phyloP scores from a whole-genome alignment of 148 eudicot genomes.

The Nepenthes mirabilis region DNA sequence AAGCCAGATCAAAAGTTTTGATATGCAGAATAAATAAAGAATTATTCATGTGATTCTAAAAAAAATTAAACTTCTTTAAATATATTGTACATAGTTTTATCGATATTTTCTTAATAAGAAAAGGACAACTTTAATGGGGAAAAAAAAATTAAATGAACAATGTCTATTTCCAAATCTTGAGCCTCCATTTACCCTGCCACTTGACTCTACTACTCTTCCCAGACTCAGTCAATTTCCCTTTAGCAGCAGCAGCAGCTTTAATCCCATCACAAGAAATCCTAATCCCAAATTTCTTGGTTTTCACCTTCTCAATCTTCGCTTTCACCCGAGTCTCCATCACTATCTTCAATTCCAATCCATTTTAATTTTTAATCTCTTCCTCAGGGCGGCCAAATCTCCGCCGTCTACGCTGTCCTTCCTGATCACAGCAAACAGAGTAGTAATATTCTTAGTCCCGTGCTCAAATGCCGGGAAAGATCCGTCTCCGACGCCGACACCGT shows the following conservation, averaged over 20 bases:
- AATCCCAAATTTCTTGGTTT: conserved; percentile 24
- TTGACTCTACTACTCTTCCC: conserved; percentile 15
- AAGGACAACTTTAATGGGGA: too few relatives aligned
- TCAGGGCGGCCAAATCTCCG: conserved; percentile 5
- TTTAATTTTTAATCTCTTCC: conserved; percentile 21
- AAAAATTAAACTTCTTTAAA: too few relatives aligned
- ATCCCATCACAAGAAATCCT: conserved; percentile 37
- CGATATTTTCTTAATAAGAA: too few relatives aligned
- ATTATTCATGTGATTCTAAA: too few relatives aligned
- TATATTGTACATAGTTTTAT: too few relatives aligned
- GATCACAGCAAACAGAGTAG: conserved; percentile 17
- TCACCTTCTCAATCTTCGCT: conserved; percentile 22
- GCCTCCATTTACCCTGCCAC: conserved; percentile 34
- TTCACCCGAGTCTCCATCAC: conserved; percentile 30
- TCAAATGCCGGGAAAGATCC: conserved; percentile 27
- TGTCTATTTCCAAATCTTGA: conserved; percentile 52
- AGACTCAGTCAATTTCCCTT: conserved; percentile 19
- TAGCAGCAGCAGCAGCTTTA: conserved; percentile 14
- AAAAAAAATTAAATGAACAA: neutral
- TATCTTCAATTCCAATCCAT: conserved; percentile 16
- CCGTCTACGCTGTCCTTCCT: conserved; percentile 9
- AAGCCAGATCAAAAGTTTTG: too few relatives aligned
- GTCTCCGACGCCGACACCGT: conserved; percentile 20
- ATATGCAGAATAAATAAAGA: too few relatives aligned
- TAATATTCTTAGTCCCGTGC: conserved; percentile 28